Evolutionary conservation across 805 yeast species (phyloP).

Genomic region (Candida glaebosa): DNA sequence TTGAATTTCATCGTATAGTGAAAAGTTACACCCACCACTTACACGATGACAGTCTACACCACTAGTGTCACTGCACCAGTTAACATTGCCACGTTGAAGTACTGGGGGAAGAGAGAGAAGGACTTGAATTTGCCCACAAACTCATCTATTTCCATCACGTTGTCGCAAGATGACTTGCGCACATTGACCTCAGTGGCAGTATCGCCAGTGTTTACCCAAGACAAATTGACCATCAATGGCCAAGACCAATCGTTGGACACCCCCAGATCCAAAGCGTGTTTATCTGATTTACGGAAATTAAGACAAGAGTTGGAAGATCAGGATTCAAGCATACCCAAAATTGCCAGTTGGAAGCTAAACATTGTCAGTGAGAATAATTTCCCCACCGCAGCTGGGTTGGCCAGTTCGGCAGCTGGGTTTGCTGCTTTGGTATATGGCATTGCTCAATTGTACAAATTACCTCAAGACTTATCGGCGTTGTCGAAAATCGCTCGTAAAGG

Average conservation of each 20-base stretch:
- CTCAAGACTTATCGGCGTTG: conserved; percentile 80
- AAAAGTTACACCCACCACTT: background rate
- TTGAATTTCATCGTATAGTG: conserved; percentile 1
- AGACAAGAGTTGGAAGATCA: conserved; percentile 58
- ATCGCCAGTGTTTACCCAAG: conserved; percentile 51
- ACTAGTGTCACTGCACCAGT: conserved; percentile 96
- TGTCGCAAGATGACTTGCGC: conserved; percentile 85
- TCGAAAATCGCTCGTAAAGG: conserved; percentile 97
- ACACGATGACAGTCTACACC: conserved; percentile 49
- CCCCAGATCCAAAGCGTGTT: conserved; percentile 66
- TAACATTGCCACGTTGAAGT: conserved; percentile 93
- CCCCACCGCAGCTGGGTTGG: conserved; percentile 99
- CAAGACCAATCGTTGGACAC: conserved; percentile 65
- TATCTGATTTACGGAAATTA: conserved; percentile 66
- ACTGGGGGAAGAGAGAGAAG: conserved; percentile 98
- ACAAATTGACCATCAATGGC: conserved; percentile 86
- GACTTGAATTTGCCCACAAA: conserved; percentile 90
- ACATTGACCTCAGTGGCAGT: conserved; percentile 89
- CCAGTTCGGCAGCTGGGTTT: conserved; percentile 97
- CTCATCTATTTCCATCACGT: conserved; percentile 91
- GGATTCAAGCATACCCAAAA: conserved; percentile 54
- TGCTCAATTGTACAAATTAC: conserved; percentile 78
- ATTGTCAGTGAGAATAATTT: conserved; percentile 93
- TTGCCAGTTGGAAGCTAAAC: conserved; percentile 64
- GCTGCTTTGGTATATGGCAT: conserved; percentile 93